Base-by-base conservation (phyloP, 1,284 basidiomycete species). In the Irpex lacteus region DNA sequence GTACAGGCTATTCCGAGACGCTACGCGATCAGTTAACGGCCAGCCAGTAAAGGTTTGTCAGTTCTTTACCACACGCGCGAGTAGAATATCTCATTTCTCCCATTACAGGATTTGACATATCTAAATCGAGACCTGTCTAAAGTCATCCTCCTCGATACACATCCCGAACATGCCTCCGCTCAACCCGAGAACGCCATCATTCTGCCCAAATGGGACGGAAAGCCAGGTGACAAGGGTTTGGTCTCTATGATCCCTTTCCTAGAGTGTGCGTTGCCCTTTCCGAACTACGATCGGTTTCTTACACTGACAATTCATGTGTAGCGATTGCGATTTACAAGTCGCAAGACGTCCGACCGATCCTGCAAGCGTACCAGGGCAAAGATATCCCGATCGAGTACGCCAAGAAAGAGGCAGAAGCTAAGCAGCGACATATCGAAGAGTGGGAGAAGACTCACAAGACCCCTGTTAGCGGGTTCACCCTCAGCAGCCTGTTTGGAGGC, bases 181-280 rank as follows among this genome's bases (percentile, higher is more conserved):
- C 94, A 99, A 69, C 96, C 94, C 5, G 94, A 98, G 71, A 99
- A 99, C 72, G 88, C 94, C 0, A 83, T 98, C 67, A 79, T 96
- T 57, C 72, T 98, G 54, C 88, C 91, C 15, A 90, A 90, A 66
- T 99, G 98, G 98, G 88, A 89, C 6, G 96, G 96, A 7, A 87
- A 92, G 63, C 79, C 87, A 0, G 80, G 82, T 32, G 95, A 97
- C 75, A 87, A 81, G 69, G 95, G 94, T 0, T 85, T 99, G 19
- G 76, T 99, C 9, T 91, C 90, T 9, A 84, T 98, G 80, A 95
- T 99, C 68, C 96, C 97, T 0, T 98, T 98, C 89, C 85, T 99
- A 6, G 97, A 99, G 81, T 95, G 95, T 95, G 75, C 59, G 44
- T 5, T 47, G 90, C 82, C 5, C 36, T 26, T 15, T 13, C 40